These are phyloP conservation scores for Botryotinia calthae DNA, from an alignment of 2,329 filamentous ascomycete species.

Conservation along the genomic window DNA sequence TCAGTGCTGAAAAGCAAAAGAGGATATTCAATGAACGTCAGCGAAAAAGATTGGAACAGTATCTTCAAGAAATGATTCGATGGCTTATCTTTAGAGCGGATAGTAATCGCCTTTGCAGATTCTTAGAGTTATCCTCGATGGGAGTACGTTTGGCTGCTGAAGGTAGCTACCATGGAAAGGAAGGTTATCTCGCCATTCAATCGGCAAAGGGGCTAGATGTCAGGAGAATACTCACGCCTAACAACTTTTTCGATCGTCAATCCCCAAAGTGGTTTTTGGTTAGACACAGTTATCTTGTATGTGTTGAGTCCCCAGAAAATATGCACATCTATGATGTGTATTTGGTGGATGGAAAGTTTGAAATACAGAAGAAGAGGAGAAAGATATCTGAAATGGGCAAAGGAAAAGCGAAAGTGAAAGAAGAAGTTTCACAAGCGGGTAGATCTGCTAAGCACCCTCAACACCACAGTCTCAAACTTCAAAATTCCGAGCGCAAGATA, in stretches of 20 bases:
- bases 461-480: slow-evolving; percentile 83
- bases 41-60: slow-evolving; percentile 80
- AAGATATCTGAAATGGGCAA: slow-evolving; percentile 54
- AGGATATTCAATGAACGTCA: slow-evolving; percentile 73
- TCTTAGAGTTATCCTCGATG: slow-evolving; percentile 89
- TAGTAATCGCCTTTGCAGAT: slow-evolving; percentile 93
- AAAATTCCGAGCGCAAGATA: slow-evolving; percentile 88
- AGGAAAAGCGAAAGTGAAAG: slow-evolving; percentile 45
- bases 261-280: slow-evolving; percentile 97
- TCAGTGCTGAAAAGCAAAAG: slow-evolving; percentile 37
- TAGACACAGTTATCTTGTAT: slow-evolving; percentile 95
- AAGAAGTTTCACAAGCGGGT: slow-evolving; percentile 31
- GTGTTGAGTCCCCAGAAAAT: slow-evolving; percentile 96
- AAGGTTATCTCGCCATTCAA: slow-evolving; percentile 89
- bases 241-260: slow-evolving; percentile 76
- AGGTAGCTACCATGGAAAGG: slow-evolving; percentile 96
- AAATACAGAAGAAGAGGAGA: slow-evolving; percentile 70
- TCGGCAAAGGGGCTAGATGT: slow-evolving; percentile 88
- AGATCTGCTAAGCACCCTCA: slow-evolving; percentile 47
- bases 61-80: slow-evolving; percentile 88
- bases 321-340: slow-evolving; percentile 99
- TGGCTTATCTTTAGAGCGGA: slow-evolving; percentile 97
- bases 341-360: slow-evolving; percentile 87
- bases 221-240: slow-evolving; percentile 73
- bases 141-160: slow-evolving; percentile 92